These are phyloP conservation scores for Scytalidium sp. DNA, from an alignment of 2,329 filamentous ascomycete genomes.

Conservation along the genomic window DNA sequence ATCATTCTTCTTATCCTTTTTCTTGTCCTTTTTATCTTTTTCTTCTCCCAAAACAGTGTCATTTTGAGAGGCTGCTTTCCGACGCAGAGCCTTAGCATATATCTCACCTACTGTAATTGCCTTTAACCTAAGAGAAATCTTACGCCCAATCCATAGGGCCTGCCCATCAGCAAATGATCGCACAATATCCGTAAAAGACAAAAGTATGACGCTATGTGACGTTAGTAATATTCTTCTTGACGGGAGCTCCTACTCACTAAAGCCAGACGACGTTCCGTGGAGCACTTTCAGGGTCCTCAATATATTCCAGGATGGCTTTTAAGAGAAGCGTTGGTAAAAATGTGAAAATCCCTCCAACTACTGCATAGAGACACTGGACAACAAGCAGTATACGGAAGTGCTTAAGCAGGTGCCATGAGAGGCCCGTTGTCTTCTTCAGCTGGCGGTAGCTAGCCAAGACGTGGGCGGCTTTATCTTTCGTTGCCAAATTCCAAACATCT, in stretches of 20 bases:
- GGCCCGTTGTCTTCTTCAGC: conserved; percentile 73
- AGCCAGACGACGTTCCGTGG: conserved; percentile 92
- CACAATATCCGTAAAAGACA: conserved; percentile 78
- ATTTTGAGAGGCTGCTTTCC: conserved; percentile 77
- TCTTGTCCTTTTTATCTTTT: conserved; percentile 41
- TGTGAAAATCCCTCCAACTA: conserved; percentile 76
- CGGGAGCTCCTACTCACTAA: conserved; percentile 40
- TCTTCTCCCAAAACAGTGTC: conserved; percentile 69
- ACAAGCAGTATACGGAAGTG: conserved; percentile 79
- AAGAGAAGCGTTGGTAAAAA: conserved; percentile 90
- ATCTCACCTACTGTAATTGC: conserved; percentile 97
- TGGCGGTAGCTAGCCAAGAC: conserved; percentile 83
- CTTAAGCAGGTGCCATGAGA: conserved; percentile 77
- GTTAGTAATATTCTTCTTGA: not conserved
- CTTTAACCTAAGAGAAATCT: conserved; percentile 87
- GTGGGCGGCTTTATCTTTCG: conserved; percentile 80
- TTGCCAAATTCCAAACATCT: conserved; percentile 88
- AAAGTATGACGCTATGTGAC: conserved; percentile 62
- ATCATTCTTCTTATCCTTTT: conserved; percentile 35
- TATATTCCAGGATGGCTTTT: conserved; percentile 87
- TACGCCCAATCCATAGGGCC: conserved; percentile 89
- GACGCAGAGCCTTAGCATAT: conserved; percentile 89
- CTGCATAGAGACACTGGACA: conserved; percentile 76
- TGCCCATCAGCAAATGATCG: conserved; percentile 82
- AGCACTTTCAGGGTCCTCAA: conserved; percentile 75